phyloP scores from a whole-genome alignment of 2,329 filamentous ascomycete species.

The Thelonectria discophora region DNA sequence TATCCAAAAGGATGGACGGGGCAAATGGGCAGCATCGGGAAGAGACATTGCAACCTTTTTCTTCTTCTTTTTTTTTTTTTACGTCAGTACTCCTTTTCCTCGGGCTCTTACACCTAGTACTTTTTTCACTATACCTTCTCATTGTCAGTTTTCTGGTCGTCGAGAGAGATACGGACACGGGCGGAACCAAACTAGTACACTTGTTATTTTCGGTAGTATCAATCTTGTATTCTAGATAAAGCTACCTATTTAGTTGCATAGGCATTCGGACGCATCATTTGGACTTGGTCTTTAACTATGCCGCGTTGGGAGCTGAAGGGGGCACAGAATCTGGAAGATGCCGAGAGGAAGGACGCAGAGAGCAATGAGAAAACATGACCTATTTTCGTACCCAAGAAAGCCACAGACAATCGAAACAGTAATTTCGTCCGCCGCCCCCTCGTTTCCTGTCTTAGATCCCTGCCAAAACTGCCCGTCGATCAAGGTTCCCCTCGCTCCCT shows the following conservation, averaged over 20 bases:
- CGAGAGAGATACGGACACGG: too few species aligned
- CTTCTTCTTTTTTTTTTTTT: slow-evolving; percentile 4
- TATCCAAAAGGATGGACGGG: slow-evolving; percentile 6
- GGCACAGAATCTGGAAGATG: not conserved
- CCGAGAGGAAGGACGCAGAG: not conserved
- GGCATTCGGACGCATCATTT: not conserved
- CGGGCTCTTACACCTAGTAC: not conserved
- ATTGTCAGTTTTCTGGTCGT: not conserved
- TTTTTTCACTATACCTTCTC: not conserved
- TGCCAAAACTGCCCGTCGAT: not conserved
- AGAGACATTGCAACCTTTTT: not conserved
- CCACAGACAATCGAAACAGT: not conserved
- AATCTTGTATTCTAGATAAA: slow-evolving; percentile 29
- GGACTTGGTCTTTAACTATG: slow-evolving; percentile 11
- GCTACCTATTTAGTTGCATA: not conserved
- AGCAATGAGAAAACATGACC: slow-evolving; percentile 4
- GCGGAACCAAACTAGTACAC: slow-evolving; percentile 4
- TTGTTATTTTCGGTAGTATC: slow-evolving; percentile 22
- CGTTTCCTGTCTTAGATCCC: slow-evolving; percentile 4
- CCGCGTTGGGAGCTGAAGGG: not conserved
- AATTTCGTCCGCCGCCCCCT: not conserved
- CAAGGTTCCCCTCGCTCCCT: not conserved
- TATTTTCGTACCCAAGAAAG: not conserved
- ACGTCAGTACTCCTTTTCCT: slow-evolving; percentile 21
- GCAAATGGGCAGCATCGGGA: too few species aligned